Percentiles rank a stretch among this genome's conserved stretches.
These are phyloP conservation scores for Catharanthus roseus DNA, from an alignment of 257 asterid species.

Conservation along the genomic window DNA sequence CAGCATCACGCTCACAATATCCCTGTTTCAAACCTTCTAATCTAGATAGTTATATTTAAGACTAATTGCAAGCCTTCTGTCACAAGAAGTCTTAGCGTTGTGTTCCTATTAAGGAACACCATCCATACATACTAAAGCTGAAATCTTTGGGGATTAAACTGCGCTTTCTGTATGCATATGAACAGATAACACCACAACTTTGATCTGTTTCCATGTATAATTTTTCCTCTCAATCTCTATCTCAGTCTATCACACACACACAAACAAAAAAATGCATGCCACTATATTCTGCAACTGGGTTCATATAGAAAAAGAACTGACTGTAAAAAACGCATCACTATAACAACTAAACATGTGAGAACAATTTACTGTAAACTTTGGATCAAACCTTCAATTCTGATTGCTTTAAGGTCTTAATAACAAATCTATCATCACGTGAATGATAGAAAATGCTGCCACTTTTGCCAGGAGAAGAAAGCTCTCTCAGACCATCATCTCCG, in stretches of 20 bases:
- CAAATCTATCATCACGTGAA: conserved; percentile 86
- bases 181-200: too few relatives aligned
- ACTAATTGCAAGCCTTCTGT: neutral
- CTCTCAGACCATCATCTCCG: conserved; percentile 87
- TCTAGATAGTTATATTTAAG: neutral
- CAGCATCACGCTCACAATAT: neutral
- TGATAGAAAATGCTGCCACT: conserved; percentile 94
- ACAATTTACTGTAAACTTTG: neutral
- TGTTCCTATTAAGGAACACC: neutral
- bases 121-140: neutral
- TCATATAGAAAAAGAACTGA: neutral
- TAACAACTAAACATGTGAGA: neutral
- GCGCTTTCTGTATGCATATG: too few relatives aligned
- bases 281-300: neutral
- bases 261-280: neutral
- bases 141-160: too few relatives aligned
- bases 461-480: conserved; percentile 89
- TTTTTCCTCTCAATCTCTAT: neutral
- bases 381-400: conserved; percentile 73
- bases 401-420: conserved; percentile 77
- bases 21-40: neutral
- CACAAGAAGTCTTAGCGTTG: neutral
- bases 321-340: too few relatives aligned
- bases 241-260: neutral
- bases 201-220: too few relatives aligned